A percentile compares a stretch with the other conserved stretches of the same genome.
phyloP scores from a whole-genome alignment of 345 rosid genomes.

The Kernera saxatilis region DNA sequence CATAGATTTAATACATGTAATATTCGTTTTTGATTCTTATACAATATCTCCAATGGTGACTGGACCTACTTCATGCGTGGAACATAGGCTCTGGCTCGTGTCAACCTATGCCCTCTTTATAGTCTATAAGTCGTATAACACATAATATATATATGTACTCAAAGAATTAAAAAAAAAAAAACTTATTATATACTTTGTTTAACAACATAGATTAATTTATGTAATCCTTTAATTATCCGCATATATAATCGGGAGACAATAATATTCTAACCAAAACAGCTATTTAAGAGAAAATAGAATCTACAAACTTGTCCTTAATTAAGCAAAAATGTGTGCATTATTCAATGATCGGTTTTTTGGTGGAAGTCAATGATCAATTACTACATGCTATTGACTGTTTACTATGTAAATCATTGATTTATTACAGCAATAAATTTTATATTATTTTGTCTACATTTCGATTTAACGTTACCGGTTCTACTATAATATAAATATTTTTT shows the following conservation, averaged over 20 bases:
- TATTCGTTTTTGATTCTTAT: not conserved
- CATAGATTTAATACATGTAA: not conserved
- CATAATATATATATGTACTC: not conserved
- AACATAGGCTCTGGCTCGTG: slow-evolving; percentile 5
- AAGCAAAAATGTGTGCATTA: slow-evolving; percentile 24
- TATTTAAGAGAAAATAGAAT: not conserved
- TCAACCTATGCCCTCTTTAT: slow-evolving; percentile 1
- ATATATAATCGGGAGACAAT: not conserved
- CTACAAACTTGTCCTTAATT: not conserved
- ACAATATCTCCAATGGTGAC: not conserved
- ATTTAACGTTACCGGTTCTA: too few relatives aligned
- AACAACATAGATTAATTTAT: not conserved
- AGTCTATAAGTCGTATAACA: not conserved
- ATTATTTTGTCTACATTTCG: too few relatives aligned
- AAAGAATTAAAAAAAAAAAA: not conserved
- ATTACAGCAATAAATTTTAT: too few relatives aligned
- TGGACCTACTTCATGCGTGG: slow-evolving; percentile 11
- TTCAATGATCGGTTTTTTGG: too few relatives aligned
- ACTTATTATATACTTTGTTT: not conserved
- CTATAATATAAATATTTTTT: too few relatives aligned
- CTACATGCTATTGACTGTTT: too few relatives aligned
- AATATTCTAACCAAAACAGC: slow-evolving; percentile 5
- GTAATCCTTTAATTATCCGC: not conserved
- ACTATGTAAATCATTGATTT: too few relatives aligned
- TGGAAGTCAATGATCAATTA: too few relatives aligned